Evolutionary conservation across 306 rosid species (phyloP).

Genomic region (Cucumis melo): DNA sequence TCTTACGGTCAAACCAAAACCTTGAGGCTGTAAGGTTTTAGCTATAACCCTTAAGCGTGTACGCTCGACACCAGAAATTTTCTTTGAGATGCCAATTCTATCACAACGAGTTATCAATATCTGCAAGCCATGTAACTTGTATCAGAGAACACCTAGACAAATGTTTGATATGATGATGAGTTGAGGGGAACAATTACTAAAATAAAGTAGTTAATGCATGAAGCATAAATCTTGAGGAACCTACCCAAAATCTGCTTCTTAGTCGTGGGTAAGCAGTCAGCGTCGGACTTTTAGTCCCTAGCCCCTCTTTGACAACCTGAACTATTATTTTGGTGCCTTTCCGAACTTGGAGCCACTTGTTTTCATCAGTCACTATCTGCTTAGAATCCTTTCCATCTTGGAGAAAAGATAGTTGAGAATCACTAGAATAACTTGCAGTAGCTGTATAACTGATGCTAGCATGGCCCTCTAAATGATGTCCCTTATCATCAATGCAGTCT

Average conservation of each 20-base stretch:
- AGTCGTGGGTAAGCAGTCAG: conserved; percentile 76
- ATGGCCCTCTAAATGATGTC: conserved; percentile 37
- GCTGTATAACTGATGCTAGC: conserved; percentile 18
- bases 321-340: conserved; percentile 86
- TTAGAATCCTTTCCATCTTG: conserved; percentile 33
- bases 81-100: conserved; percentile 80
- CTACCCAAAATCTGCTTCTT: conserved; percentile 97
- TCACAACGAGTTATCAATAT: conserved; percentile 48
- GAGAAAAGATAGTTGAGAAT: conserved; percentile 26
- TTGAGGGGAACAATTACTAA: background rate
- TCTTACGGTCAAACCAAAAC: conserved; percentile 92
- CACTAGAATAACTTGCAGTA: conserved; percentile 34
- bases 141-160: conserved; percentile 13
- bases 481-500: conserved; percentile 46
- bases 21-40: conserved; percentile 85
- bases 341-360: conserved; percentile 65
- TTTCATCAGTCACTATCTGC: conserved; percentile 21
- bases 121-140: conserved; percentile 40
- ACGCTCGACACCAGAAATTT: conserved; percentile 73
- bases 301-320: conserved; percentile 93
- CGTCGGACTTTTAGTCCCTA: conserved; percentile 85
- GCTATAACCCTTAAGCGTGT: conserved; percentile 80
- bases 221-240: conserved; percentile 3
- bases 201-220: background rate
- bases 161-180: conserved; percentile 10